These are phyloP conservation scores for Debaryomyces sp. DNA, from an alignment of 1,139 yeast genomes.

Conservation along the genomic window DNA sequence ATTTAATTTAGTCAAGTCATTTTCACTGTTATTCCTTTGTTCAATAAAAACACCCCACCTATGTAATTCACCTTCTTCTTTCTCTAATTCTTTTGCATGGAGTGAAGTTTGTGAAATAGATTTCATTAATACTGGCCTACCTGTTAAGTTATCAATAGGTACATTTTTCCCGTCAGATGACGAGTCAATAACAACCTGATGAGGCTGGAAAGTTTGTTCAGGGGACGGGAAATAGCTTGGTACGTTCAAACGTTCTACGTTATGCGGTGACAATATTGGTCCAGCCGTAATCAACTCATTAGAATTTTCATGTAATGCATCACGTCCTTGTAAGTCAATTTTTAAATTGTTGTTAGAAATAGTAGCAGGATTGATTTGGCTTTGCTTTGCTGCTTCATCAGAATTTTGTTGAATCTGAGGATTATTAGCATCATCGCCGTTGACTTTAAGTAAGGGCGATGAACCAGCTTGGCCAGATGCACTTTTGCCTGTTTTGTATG, in stretches of 20 bases:
- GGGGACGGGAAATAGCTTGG: constrained; percentile 26
- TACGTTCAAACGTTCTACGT: constrained; percentile 24
- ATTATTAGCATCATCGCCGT: neutral
- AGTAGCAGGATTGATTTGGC: neutral
- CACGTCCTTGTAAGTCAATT: constrained; percentile 17
- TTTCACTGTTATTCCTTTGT: constrained; percentile 42
- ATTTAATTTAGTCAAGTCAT: constrained; percentile 8
- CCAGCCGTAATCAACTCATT: constrained; percentile 56
- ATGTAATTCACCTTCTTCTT: constrained; percentile 91
- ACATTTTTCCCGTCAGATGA: constrained; percentile 55
- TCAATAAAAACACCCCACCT: constrained; percentile 78
- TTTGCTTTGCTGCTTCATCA: neutral
- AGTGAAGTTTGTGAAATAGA: constrained; percentile 66
- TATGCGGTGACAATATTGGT: constrained; percentile 54
- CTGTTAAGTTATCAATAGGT: constrained; percentile 70
- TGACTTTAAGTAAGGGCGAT: constrained; percentile 1
- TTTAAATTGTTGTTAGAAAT: neutral
- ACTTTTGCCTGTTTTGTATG: neutral
- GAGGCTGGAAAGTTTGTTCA: constrained; percentile 53
- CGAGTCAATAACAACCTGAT: constrained; percentile 66
- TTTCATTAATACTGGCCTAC: constrained; percentile 67
- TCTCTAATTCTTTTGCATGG: constrained; percentile 75
- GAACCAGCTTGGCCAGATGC: neutral
- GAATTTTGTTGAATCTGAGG: neutral
- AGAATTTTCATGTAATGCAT: constrained; percentile 50